Evolutionary conservation across 2,329 filamentous ascomycete genomes (phyloP), one percentile per base, ranked within the genome.

Genomic region (Colletotrichum aenigma): DNA sequence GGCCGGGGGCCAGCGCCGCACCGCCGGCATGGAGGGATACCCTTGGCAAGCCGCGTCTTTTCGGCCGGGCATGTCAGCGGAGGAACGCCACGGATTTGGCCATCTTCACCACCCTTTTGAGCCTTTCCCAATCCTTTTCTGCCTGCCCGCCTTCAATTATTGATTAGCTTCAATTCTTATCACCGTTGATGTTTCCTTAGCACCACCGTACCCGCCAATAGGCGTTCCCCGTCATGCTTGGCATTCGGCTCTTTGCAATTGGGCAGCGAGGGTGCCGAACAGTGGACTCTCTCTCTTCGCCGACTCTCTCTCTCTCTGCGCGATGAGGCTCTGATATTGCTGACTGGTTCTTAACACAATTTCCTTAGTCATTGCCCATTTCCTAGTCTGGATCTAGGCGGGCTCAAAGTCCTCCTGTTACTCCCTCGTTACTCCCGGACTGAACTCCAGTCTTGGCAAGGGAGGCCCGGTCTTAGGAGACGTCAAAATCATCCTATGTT

Each of bases 31-130:
- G 26, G 64, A 64, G 28, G 73, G 62, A 62, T 56, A 64, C 56
- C 73, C 73, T 64, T 67, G 73, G 61, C 56, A 69, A 65, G 60
- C 24, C 43, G 34, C 58, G 58, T 70, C 71, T 70, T 32, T 56
- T 56, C 36, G 71, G 38, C 56, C 71, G 28, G 38, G 56, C 48
- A 28, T 55, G 32, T 56, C 30, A 62, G 32, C 32, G 69, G 62
- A 58, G 73, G 68, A 71, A 64, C 69, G 55, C 69, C 62, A 64
- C 56, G 7, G 9, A 32, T 72, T 62, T n/a, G 61, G 62, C 36
- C 67, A 62, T 52, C 13, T 56, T 32, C n/a, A 70, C 21, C 58
- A 58, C 43, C 71, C 28, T 43, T 66, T 64, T 26, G 58, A 61
- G 30, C 58, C 12, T 61, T 32, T 21, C 28, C n/a, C 58, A 32